These are phyloP conservation scores for Elongisporangium prolatum DNA, from an alignment of 352 stramenopile genomes.

Conservation along the genomic window DNA sequence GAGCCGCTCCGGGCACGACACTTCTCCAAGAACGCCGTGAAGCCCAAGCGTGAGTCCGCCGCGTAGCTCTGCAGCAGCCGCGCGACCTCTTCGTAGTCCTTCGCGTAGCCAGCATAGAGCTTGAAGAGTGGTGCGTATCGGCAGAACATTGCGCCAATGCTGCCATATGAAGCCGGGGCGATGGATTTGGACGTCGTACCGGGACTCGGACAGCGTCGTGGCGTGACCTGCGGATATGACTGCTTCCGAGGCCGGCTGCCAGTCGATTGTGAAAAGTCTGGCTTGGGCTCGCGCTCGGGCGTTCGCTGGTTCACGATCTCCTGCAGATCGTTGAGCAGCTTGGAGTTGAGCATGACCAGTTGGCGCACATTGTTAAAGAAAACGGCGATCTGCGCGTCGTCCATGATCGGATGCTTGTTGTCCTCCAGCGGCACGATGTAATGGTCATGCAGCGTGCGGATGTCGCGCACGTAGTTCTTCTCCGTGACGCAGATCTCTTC, in stretches of 20 bases:
- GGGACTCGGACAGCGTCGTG: conserved; percentile 15
- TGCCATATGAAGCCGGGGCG: conserved; percentile 12
- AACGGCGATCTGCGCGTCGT: conserved; percentile 80
- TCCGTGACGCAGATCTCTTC: conserved; percentile 81
- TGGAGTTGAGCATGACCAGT: conserved; percentile 83
- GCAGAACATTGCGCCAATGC: conserved; percentile 74
- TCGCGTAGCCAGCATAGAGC: conserved; percentile 77
- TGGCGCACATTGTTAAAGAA: conserved; percentile 85
- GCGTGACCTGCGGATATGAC: background rate
- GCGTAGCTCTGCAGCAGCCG: conserved; percentile 53
- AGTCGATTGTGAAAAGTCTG: background rate
- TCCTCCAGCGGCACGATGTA: conserved; percentile 81
- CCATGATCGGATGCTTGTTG: conserved; percentile 74
- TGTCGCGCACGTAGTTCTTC: conserved; percentile 68
- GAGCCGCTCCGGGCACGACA: conserved; percentile 51
- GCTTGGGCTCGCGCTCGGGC: conserved; percentile 2
- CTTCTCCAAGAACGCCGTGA: conserved; percentile 48
- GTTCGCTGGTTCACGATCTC: conserved; percentile 44
- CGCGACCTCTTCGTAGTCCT: conserved; percentile 78
- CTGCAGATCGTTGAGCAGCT: conserved; percentile 65
- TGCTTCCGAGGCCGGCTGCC: background rate
- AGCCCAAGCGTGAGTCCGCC: conserved; percentile 38
- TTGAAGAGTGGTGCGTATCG: conserved; percentile 81
- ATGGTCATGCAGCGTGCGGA: conserved; percentile 68
- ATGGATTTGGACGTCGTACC: conserved; percentile 25